Evolutionary conservation across 306 rosid species (phyloP), one percentile per base, ranked within the genome.

Genomic region (Acmispon strigosus): DNA sequence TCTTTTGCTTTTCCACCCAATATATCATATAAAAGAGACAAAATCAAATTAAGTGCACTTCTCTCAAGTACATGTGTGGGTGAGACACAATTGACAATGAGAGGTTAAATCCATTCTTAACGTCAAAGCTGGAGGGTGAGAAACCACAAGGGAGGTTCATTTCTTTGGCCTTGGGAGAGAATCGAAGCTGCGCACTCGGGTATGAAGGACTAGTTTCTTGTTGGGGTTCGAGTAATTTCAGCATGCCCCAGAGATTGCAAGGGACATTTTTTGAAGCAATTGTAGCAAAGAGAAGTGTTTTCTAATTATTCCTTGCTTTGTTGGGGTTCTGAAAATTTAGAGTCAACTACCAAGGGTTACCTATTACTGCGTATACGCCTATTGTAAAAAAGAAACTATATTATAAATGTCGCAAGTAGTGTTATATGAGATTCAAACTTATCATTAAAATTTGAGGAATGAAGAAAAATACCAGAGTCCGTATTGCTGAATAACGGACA

Each of bases 401-500:
- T 44, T 4, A 34, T 11, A 47, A 51, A 68, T 34, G 56, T 14
- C 41, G 15, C 44, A 20, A 57, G 51, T 7, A 60, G 24, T 32
- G 45, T 18, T 20, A 36, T 29, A 16, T 10, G 45, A 69, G 32
- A 62, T 70, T 39, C 70, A 70, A 6, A 45, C 58, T 69, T 36
- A n/a, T 36, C 34, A 44, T 6, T 48, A 52, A 44, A 55, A 44
- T 54, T 44, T 18, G 12, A 16, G 44, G 22, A 29, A 56, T 45
- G 36, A 29, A 52, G 75, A 53, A 34, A 61, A 49, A 64, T 94
- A 94, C 98, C 96, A 94, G 83, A 78, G 98, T 94, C 70, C 90
- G 85, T 49, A 90, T 90, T 47, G 98, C 98, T 50, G 98, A 90
- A 83, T 81, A 83, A 56, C 98, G 96, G 73, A 90, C 96, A 75